Base-by-base conservation (phyloP, 257 asterid species). In the Osmanthus fragrans region DNA sequence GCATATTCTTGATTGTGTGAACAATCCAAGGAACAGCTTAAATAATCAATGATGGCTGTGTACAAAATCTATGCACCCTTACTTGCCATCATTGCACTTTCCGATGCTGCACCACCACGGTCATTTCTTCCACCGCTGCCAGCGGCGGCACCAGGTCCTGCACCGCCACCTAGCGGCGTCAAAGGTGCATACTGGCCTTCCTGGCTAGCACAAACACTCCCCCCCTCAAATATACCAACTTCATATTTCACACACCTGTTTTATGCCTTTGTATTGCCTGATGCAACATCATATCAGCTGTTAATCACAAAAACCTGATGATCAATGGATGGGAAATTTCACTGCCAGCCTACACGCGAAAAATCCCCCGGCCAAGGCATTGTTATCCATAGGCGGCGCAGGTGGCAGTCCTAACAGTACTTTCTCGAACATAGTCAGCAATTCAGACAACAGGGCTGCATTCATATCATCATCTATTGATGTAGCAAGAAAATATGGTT, bases 171-270 rank as follows among this genome's bases (percentile, higher is more conserved):
- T 19, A 65, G 47, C 10, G 88, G 85, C 75, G 81, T 87, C 80
- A 88, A 84, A 81, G 90, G 85, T 13, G 91, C 83, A 5, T 85
- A 85, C 79, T 88, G 90, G 90, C 88, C 49, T 40, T 40, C 92
- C 5, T 80, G 88, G 87, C 80, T 80, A 63, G 86, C 85, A 0
- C 64, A 75, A 64, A 27, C 81, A 0, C 80, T 84, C 70, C 87
- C 92, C 6, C 86, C 88, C 25, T 83, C 90, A 0, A 19, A 36
- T 18, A 88, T 86, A 37, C 92, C 90, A 0, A 84, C 87, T 6
- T 40, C 79, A 33, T 73, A 65, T 72, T 85, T 82, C 80, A 85
- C 86, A 0, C 89, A 85, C 32, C 33, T 85, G 25, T 85, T 77
- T 79, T 82, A 85, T 3, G 86, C 86, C 2, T 85, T 85, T 64